Base-by-base conservation (phyloP, 352 stramenopile genomes). In the Peronospora belbahrii region DNA sequence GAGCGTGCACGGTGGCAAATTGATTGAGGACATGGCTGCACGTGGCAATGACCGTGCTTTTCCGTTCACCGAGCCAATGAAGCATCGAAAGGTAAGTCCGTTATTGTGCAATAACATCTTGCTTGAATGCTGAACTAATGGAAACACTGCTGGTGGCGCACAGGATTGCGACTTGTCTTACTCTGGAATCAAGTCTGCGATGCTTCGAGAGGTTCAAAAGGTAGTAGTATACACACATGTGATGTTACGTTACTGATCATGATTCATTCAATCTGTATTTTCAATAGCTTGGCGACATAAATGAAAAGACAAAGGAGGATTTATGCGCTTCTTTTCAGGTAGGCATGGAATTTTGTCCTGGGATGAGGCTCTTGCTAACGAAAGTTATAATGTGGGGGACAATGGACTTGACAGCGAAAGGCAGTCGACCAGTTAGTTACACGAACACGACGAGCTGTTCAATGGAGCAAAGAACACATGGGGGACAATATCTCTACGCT, bases 111-210 rank as follows among this genome's bases (percentile, higher is more conserved):
- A 3, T 11, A 15, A 27, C n/a, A 18, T 25, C 20, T 37, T 48
- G 22, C 11, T n/a, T 11, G 18, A 20, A 8, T 4, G 1, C 13
- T 42, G 17, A 31, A 20, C n/a, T 50, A 1, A 50, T 22, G 19
- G 14, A 20, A 23, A 8, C 23, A n/a, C 24, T 44, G 19, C 43
- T 35, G 0, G 24, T 27, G 13, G 6, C 46, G 25, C 22, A 17
- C 39, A 86, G 74, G 88, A 98, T 67, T 97, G 88, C 46, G 93
- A 99, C 54, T 98, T 99, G 61, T 97, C 83, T 32, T 99, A 98
- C 69, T 95, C 95, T 2, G 96, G 96, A 2, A 85, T 99, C 31
- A 99, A 99, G 65, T 98, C 94, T 6, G 87, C 94, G 19, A 96
- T 99, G 82, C 58, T 89, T 22, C 79, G 79, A 27, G 72, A 88